Conservation (phyloP, 345 rosid genomes). For the Hibiscus trionum region DNA sequence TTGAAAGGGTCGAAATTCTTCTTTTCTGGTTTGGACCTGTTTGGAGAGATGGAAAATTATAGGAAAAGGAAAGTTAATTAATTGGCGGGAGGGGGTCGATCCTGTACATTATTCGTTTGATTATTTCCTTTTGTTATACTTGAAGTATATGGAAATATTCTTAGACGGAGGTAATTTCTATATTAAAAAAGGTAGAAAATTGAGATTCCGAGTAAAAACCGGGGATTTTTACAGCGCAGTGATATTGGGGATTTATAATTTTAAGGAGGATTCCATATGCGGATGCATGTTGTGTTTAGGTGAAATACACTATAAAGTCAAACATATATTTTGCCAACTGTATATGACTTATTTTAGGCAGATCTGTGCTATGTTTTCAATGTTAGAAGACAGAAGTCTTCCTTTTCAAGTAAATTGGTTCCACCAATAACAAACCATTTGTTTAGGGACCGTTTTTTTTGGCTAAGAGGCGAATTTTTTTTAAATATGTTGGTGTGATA, state of each 20-base stretch:
- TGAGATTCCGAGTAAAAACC: no score
- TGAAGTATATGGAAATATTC: not conserved
- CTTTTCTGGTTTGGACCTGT: not conserved
- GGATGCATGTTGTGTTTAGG: not conserved
- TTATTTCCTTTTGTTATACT: not conserved
- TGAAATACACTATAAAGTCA: not conserved
- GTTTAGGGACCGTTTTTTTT: not conserved
- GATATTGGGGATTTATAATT: no score
- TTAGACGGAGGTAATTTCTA: no score
- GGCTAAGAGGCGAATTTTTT: not conserved
- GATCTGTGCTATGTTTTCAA: not conserved
- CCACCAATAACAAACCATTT: constrained; percentile 14
- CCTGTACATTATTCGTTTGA: not conserved
- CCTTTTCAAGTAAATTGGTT: constrained; percentile 16
- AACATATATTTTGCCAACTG: not conserved
- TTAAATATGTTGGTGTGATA: no score
- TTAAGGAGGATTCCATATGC: no score
- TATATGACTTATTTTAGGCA: not conserved
- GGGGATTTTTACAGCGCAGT: no score
- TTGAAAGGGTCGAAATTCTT: not conserved
- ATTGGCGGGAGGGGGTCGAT: no score
- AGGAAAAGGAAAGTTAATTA: not conserved
- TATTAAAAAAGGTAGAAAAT: no score
- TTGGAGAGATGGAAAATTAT: not conserved
- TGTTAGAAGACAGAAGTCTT: constrained; percentile 11